Percentiles rank a stretch among this genome's conserved stretches.
Evolutionary conservation across 192 early-diverging fungal species (phyloP).

Genomic region (Dissophora ornata): DNA sequence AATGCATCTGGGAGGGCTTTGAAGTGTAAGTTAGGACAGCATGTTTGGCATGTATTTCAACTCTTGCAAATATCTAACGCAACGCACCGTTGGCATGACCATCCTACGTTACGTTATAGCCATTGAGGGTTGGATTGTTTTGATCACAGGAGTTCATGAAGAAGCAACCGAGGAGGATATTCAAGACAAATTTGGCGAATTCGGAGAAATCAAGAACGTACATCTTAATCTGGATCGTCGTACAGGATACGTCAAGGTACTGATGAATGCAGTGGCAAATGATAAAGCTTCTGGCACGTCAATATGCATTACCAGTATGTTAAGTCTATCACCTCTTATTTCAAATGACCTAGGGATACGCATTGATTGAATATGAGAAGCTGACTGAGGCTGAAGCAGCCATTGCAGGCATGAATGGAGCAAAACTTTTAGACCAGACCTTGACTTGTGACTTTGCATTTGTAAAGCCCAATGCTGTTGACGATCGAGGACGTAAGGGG

Average conservation of each 20-base stretch:
- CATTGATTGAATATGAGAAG: slow-evolving; percentile 87
- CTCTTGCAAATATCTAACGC: too few relatives aligned
- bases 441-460: slow-evolving; percentile 92
- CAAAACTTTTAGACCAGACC: slow-evolving; percentile 77
- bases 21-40: slow-evolving; percentile 35
- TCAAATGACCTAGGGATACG: slow-evolving; percentile 83
- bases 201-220: slow-evolving; percentile 89
- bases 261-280: background rate
- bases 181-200: slow-evolving; percentile 88
- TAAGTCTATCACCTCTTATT: background rate
- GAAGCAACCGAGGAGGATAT: slow-evolving; percentile 94
- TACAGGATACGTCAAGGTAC: slow-evolving; percentile 95
- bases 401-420: slow-evolving; percentile 77
- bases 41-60: background rate
- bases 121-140: slow-evolving; percentile 95
- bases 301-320: too few relatives aligned
- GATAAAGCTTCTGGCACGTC: too few relatives aligned
- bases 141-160: slow-evolving; percentile 94
- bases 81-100: too few relatives aligned
- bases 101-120: too few relatives aligned
- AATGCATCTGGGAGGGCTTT: slow-evolving; percentile 37
- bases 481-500: slow-evolving; percentile 38
- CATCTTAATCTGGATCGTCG: slow-evolving; percentile 94
- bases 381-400: slow-evolving; percentile 84
- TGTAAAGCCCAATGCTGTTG: slow-evolving; percentile 64